phyloP scores from a whole-genome alignment of 306 rosid genomes.

The Medicago arabica region DNA sequence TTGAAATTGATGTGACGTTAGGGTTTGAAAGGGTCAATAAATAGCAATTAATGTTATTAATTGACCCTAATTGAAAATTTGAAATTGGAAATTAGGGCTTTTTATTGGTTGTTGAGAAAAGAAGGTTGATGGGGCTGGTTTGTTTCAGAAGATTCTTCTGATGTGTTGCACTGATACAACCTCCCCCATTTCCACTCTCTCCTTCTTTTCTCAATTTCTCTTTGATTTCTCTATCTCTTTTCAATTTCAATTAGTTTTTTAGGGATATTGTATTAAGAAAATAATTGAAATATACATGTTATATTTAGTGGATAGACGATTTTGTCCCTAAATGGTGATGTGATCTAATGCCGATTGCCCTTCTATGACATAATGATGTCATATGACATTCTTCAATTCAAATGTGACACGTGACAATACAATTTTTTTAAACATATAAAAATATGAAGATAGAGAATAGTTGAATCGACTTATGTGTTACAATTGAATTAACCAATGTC shows the following conservation, averaged over 20 bases:
- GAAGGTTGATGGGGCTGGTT: not conserved
- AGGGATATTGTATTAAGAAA: no score
- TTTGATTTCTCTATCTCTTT: not conserved
- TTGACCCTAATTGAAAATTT: not conserved
- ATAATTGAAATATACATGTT: no score
- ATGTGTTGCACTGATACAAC: not conserved
- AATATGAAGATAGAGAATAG: no score
- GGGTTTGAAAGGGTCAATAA: slow-evolving; percentile 28
- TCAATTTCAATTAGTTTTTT: not conserved
- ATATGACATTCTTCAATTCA: no score
- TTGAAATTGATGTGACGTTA: slow-evolving; percentile 12
- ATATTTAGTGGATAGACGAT: no score
- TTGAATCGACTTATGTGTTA: no score
- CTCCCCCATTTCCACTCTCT: slow-evolving; percentile 6
- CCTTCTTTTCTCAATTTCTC: slow-evolving; percentile 5
- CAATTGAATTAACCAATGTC: no score
- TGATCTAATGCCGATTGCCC: no score
- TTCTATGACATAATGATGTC: no score
- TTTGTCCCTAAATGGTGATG: no score
- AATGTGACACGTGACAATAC: no score
- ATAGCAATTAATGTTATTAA: not conserved
- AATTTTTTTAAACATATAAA: no score
- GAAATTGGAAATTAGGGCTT: not conserved
- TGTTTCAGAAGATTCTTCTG: slow-evolving; percentile 13
- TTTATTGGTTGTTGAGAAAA: slow-evolving; percentile 22